phyloP scores from a whole-genome alignment of 305 asterid species.

The Solanum hybrid region DNA sequence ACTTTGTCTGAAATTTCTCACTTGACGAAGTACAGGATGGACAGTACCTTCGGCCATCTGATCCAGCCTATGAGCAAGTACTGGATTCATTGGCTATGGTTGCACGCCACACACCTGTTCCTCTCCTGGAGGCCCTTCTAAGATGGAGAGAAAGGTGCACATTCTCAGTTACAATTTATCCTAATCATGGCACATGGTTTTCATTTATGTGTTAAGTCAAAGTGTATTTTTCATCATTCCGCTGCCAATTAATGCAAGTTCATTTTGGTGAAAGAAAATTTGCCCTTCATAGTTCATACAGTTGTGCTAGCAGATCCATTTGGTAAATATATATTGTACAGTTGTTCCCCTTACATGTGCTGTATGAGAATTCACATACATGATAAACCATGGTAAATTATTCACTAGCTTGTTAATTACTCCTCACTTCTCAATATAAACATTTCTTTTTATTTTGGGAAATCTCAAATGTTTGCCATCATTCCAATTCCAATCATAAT shows the following conservation, averaged over 20 bases:
- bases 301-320: background rate
- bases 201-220: background rate
- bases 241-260: background rate
- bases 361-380: background rate
- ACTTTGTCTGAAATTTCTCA: background rate
- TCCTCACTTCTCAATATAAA: background rate
- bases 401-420: background rate
- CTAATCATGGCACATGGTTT: background rate
- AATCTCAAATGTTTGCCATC: background rate
- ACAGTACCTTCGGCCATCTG: conserved; percentile 97
- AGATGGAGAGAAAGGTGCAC: conserved; percentile 93
- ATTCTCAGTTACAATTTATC: conserved; percentile 4
- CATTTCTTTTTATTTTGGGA: background rate
- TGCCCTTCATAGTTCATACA: background rate
- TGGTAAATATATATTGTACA: background rate
- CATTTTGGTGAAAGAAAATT: background rate
- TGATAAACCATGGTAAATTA: background rate
- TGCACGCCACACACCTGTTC: conserved; percentile 97
- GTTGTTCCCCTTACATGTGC: background rate
- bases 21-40: conserved; percentile 63
- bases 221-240: background rate
- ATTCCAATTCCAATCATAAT: background rate
- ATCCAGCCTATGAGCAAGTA: conserved; percentile 98
- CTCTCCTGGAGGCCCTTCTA: conserved; percentile 88
- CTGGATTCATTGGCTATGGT: conserved; percentile 98